Evolutionary conservation across 495 filamentous ascomycete genomes (phyloP), one percentile per base, ranked within the genome.

Genomic region (Aspergillus kassunensis): DNA sequence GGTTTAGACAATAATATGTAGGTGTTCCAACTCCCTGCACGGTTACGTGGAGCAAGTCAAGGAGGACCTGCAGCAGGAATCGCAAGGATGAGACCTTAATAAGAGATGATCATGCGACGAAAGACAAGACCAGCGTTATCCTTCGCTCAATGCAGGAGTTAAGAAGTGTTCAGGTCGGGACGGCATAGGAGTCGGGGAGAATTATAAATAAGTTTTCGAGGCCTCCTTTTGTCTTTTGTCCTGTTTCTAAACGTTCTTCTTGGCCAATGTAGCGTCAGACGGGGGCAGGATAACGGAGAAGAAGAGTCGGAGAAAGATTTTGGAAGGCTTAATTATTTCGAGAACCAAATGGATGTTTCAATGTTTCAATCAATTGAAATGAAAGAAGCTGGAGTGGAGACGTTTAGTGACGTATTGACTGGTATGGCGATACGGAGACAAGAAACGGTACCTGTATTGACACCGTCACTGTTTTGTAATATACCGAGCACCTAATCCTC

Each of bases 11-110:
- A 51, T 46, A 45, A 51, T 41, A 56, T 62, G 56, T 61, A 63
- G 63, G 60, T 66, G 62, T 63, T 59, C 58, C 55, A 58, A 51
- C 55, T 57, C 61, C 57, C 64, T 72, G 71, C 67, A 70, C 65
- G 57, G 64, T 74, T 74, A 72, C 70, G 69, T 72, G 69, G 62
- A 66, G 59, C 54, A 62, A 48, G 57, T 63, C 49, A 44, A 62
- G 58, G 42, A 62, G 58, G 61, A 61, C 61, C 61, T 64, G 58
- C 61, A 61, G 58, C 49, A 40, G 50, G 47, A 56, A 25, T 30
- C 49, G 51, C 58, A 57, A 54, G 63, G 58, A 66, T 66, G 61
- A 46, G 56, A n/a, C n/a, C n/a, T 60, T 59, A 54, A 54, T 58
- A 53, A 58, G 47, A 55, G 58, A 57, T 59, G 61, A 65, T 66